Evolutionary conservation across 768 basidiomycete genomes (phyloP), one percentile per base, ranked within the genome.

Genomic region (Suillus ampliporus): DNA sequence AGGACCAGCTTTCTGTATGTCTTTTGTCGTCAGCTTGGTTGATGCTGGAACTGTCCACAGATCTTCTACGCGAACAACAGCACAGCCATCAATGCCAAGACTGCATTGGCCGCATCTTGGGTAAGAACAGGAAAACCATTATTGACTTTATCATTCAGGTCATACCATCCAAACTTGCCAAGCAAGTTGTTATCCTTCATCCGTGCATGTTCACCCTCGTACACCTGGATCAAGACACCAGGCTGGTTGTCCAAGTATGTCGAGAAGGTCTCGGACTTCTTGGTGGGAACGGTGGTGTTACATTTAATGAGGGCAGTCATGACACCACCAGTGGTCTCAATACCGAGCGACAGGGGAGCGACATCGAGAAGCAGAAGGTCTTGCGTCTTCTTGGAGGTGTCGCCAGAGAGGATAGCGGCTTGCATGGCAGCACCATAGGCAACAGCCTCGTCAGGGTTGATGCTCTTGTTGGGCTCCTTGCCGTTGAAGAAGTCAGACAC

Each of bases 181-280:
- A 31, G 31, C 4, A 31, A 31, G 31, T 31, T 31, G 31, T 31
- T 31, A 6, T 31, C 31, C 31, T 31, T 31, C 31, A 31, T 31
- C 4, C 31, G 6, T 3, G 31, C 31, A 31, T 6, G 6, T 6
- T 31, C 31, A 31, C 6, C 31, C 6, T 31, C 31, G 6, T 31
- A 31, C 31, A 31, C 31, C 31, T 31, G 31, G 6, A 31, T 31
- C 31, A 31, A 31, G 31, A 31, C 31, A 31, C 95, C 95, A 61
- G 96, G 95, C 77, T 98, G 95, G 83, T 99, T 97, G 84, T 97
- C 96, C 68, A 95, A 89, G 84, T 97, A 96, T n/a, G 97, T 98
- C 43, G 96, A 98, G 88, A 98, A 97, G 73, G 91, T 94, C 82
- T 98, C 95, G 9, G 96, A 95, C 83, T 97, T 98, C 83, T 97